phyloP scores from a whole-genome alignment of 192 early-diverging fungal genomes.

The Podila epigama region DNA sequence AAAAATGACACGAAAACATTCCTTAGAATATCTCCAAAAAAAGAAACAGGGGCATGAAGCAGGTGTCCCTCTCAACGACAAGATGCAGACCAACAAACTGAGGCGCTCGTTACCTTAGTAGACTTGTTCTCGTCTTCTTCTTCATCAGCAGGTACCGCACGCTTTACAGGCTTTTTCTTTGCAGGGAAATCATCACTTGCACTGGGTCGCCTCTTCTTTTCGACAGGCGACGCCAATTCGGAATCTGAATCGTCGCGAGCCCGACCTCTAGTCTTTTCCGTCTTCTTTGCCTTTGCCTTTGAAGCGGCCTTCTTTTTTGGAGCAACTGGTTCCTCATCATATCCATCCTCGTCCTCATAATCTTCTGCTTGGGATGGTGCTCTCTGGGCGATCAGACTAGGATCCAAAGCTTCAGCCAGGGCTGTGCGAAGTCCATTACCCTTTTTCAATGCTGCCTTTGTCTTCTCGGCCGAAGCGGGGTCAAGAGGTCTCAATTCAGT shows the following conservation, averaged over 20 bases:
- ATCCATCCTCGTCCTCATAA: constrained; percentile 1
- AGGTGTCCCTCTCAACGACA: too few relatives aligned
- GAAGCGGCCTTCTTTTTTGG: constrained; percentile 15
- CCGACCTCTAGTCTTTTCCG: neutral
- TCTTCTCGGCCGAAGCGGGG: constrained; percentile 29
- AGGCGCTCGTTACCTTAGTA: too few relatives aligned
- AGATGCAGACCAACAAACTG: too few relatives aligned
- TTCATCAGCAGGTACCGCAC: neutral
- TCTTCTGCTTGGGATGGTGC: neutral
- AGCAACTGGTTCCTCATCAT: neutral
- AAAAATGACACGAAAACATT: neutral
- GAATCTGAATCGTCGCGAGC: neutral
- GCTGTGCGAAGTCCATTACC: constrained; percentile 24
- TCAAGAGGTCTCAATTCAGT: constrained; percentile 47
- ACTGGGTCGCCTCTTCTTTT: constrained; percentile 36
- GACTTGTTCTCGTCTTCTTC: constrained; percentile 4
- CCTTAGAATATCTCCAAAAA: too few relatives aligned
- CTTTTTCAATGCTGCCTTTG: constrained; percentile 22
- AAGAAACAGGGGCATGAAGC: too few relatives aligned
- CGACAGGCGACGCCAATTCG: neutral
- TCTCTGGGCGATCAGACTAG: constrained; percentile 14
- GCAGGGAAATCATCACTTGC: constrained; percentile 16
- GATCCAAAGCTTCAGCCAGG: constrained; percentile 26
- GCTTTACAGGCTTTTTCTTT: constrained; percentile 16
- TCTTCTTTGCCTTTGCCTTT: constrained; percentile 12